phyloP scores from a whole-genome alignment of 495 filamentous ascomycete genomes.

The Neurospora hispaniola region DNA sequence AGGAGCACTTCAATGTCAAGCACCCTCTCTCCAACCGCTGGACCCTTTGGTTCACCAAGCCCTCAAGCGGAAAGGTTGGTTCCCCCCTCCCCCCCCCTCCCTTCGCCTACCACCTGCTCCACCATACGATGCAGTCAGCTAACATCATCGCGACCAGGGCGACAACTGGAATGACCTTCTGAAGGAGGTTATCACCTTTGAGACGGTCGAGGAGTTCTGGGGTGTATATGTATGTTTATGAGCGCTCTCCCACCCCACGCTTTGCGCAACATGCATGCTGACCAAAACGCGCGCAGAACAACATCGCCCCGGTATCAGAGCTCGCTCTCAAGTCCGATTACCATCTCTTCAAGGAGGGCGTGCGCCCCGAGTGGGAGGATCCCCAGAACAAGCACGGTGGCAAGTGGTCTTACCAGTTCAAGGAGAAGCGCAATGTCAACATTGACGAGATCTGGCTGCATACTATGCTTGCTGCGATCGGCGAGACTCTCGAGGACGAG shows the following conservation, averaged over 20 bases:
- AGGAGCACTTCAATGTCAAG: slow-evolving; percentile 98
- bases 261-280: slow-evolving; percentile 7
- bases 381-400: slow-evolving; percentile 96
- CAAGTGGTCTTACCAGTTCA: slow-evolving; percentile 97
- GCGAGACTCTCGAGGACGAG: slow-evolving; percentile 91
- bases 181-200: slow-evolving; percentile 97
- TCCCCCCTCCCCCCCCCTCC: not conserved
- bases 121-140: slow-evolving; percentile 4
- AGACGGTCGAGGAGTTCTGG: slow-evolving; percentile 99
- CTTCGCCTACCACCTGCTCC: not conserved
- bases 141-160: slow-evolving; percentile 42
- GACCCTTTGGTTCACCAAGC: slow-evolving; percentile 99
- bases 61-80: slow-evolving; percentile 85
- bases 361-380: slow-evolving; percentile 98
- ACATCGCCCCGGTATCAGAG: slow-evolving; percentile 92
- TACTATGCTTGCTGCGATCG: slow-evolving; percentile 91
- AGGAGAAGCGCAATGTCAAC: slow-evolving; percentile 77
- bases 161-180: slow-evolving; percentile 98
- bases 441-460: slow-evolving; percentile 97
- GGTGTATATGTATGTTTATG: slow-evolving; percentile 78
- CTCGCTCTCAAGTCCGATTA: slow-evolving; percentile 97
- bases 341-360: slow-evolving; percentile 95
- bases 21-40: slow-evolving; percentile 92
- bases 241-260: not conserved
- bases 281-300: slow-evolving; percentile 56